A percentile compares a stretch with the other conserved stretches of the same genome.
These are phyloP conservation scores for Solanum virginianum DNA, from an alignment of 257 asterid species.

Conservation along the genomic window DNA sequence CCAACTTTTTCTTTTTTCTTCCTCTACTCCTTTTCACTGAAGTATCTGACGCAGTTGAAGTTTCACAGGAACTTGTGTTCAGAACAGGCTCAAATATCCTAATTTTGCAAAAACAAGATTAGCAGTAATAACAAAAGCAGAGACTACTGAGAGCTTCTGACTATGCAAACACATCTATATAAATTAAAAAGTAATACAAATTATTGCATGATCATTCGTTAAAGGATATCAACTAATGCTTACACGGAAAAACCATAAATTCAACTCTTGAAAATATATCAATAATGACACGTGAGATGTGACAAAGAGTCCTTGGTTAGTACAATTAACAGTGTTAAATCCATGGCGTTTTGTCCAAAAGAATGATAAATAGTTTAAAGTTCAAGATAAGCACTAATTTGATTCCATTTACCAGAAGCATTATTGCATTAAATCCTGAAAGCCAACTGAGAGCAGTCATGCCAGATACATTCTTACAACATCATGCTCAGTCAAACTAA, in stretches of 20 bases:
- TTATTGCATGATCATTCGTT: not conserved
- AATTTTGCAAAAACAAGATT: slow-evolving; percentile 7
- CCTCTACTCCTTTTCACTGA: slow-evolving; percentile 44
- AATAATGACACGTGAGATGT: not conserved
- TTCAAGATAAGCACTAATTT: not conserved
- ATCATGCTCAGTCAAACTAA: not conserved
- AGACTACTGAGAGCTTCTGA: not conserved
- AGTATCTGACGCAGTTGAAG: slow-evolving; percentile 22
- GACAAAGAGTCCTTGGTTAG: not conserved
- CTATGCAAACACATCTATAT: not conserved
- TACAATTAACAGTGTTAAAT: not conserved
- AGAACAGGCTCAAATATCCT: slow-evolving; percentile 45
- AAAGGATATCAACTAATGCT: not conserved
- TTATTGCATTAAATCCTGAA: not conserved
- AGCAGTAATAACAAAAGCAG: not conserved
- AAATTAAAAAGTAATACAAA: not conserved
- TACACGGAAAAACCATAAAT: not conserved
- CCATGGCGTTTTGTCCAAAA: not conserved
- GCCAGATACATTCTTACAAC: not conserved
- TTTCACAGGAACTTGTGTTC: slow-evolving; percentile 30
- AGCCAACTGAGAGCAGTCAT: not conserved
- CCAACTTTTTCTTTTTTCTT: slow-evolving; percentile 74
- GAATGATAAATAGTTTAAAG: not conserved
- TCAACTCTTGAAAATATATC: not conserved
- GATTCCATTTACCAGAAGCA: not conserved